phyloP scores from a whole-genome alignment of 2,329 filamentous ascomycete genomes.

The Tolypocladium ovalisporum region DNA sequence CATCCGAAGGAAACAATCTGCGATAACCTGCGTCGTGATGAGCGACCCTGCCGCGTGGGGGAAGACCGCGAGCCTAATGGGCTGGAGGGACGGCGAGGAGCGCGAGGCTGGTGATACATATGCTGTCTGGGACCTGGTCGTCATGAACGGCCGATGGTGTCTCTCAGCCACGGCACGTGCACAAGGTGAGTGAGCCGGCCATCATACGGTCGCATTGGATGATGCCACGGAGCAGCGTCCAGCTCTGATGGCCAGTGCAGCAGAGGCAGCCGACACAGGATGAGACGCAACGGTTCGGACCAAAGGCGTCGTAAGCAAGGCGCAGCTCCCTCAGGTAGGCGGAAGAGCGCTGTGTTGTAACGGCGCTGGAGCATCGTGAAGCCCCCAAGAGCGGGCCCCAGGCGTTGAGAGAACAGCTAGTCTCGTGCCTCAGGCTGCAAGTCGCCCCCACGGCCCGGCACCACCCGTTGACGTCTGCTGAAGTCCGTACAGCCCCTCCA shows the following conservation, averaged over 20 bases:
- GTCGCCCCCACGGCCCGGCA: not conserved
- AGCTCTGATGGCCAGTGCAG: not conserved
- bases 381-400: not conserved
- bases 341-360: no score
- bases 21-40: not conserved
- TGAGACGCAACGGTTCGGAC: not conserved
- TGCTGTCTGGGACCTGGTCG: not conserved
- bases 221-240: not conserved
- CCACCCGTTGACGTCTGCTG: conserved; percentile 1
- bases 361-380: not conserved
- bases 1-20: not conserved
- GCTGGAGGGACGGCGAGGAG: no score
- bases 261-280: not conserved
- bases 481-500: conserved; percentile 1
- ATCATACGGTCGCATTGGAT: not conserved
- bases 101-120: not conserved
- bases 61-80: not conserved
- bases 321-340: not conserved
- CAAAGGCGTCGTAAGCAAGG: not conserved
- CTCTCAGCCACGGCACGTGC: not conserved
- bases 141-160: not conserved
- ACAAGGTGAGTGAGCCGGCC: not conserved
- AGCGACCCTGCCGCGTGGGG: not conserved
- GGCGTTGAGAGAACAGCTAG: not conserved
- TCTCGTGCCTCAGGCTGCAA: conserved; percentile 1